These are phyloP conservation scores for Nepenthes mirabilis DNA, from an alignment of 148 eudicot species.

Conservation along the genomic window DNA sequence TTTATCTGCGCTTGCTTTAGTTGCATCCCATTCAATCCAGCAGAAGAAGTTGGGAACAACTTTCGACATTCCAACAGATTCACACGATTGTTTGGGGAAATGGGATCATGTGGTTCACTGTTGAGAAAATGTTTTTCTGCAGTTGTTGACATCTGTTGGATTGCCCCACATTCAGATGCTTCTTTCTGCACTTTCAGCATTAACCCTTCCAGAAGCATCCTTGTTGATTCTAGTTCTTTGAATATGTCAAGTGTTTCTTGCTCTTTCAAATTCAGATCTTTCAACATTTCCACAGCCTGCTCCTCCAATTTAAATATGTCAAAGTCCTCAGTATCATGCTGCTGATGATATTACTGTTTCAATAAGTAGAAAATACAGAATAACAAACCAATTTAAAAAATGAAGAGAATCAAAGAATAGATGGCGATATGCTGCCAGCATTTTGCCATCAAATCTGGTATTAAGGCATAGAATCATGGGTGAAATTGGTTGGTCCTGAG, in stretches of 20 bases:
- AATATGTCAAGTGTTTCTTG: constrained; percentile 50
- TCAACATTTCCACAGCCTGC: constrained; percentile 36
- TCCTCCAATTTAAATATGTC: constrained; percentile 36
- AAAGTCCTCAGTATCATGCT: constrained; percentile 25
- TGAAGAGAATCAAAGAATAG: no score
- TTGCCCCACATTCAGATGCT: constrained; percentile 14
- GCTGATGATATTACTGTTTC: background rate
- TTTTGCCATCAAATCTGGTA: no score
- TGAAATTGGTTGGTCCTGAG: no score
- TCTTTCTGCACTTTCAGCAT: constrained; percentile 48
- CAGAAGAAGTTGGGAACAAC: constrained; percentile 24
- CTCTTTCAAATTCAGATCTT: constrained; percentile 51
- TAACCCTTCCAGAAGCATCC: constrained; percentile 47
- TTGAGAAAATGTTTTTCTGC: constrained; percentile 5
- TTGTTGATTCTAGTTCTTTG: constrained; percentile 58
- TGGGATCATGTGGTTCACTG: constrained; percentile 4
- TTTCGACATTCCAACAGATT: constrained; percentile 13
- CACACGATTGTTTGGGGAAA: background rate
- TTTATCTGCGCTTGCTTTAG: constrained; percentile 55
- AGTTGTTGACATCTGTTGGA: constrained; percentile 7
- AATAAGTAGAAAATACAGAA: no score
- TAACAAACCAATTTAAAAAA: no score
- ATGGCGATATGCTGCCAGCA: no score
- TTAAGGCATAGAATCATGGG: no score
- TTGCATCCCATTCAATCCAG: constrained; percentile 43